These are phyloP conservation scores for Kwoniella sp. DNA, from an alignment of 768 basidiomycete genomes.

Conservation along the genomic window DNA sequence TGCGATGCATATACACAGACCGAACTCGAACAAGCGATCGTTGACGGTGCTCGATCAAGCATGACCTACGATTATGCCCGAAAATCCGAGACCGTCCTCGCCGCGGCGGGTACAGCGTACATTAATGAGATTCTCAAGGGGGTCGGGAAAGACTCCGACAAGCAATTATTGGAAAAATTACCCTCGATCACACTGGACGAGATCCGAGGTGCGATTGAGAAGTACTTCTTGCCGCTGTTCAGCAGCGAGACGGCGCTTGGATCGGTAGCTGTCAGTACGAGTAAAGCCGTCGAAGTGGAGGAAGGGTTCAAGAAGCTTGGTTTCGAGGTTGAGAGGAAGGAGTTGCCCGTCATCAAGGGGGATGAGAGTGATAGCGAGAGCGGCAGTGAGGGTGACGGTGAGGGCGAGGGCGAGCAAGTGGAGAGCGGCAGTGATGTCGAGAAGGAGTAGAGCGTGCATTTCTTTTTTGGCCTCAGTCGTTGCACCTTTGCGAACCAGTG, in stretches of 20 bases:
- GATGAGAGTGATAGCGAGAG: constrained; percentile 36
- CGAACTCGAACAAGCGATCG: constrained; percentile 65
- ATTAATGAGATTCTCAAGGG: constrained; percentile 88
- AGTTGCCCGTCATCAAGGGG: constrained; percentile 63
- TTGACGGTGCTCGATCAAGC: constrained; percentile 89
- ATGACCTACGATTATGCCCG: constrained; percentile 82
- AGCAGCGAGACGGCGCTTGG: constrained; percentile 72
- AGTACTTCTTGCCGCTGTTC: constrained; percentile 84
- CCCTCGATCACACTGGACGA: constrained; percentile 72
- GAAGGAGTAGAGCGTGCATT: not conserved
- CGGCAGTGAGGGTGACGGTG: constrained; percentile 4
- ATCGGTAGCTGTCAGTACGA: constrained; percentile 79
- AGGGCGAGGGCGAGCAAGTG: constrained; percentile 11
- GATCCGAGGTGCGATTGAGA: constrained; percentile 68
- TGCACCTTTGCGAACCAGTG: not conserved
- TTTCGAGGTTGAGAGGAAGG: constrained; percentile 74
- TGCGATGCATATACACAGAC: constrained; percentile 2
- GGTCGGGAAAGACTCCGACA: constrained; percentile 71
- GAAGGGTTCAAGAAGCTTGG: constrained; percentile 69
- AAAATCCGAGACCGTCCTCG: constrained; percentile 78
- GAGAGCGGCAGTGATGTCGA: constrained; percentile 16
- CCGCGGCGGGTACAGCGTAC: constrained; percentile 82
- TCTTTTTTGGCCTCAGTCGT: too few relatives aligned
- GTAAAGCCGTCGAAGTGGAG: constrained; percentile 72
- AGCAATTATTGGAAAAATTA: constrained; percentile 61